Conservation (phyloP, 2,329 filamentous ascomycete genomes). For the Fusarium poae region DNA sequence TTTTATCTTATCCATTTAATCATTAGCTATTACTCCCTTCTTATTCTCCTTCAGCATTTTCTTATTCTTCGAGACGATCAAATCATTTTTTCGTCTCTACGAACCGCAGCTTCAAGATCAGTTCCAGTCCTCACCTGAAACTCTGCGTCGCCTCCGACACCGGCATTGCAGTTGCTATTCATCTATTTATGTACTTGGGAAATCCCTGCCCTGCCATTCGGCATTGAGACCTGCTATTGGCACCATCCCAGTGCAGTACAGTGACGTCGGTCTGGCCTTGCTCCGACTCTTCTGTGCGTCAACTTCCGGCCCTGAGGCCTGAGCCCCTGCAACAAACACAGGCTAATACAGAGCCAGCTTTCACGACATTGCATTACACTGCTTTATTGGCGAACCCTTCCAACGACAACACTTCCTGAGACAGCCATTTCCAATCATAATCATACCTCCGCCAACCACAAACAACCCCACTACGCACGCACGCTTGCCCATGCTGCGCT, state of each 20-base stretch:
- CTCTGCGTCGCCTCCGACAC: conserved; percentile 19
- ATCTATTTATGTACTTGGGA: conserved; percentile 18
- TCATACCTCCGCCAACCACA: conserved; percentile 39
- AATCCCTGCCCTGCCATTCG: conserved; percentile 37
- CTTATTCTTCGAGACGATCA: background rate
- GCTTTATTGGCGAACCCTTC: conserved; percentile 12
- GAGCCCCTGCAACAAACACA: conserved; percentile 31
- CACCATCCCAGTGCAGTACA: background rate
- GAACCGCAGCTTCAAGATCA: background rate
- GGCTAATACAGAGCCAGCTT: conserved; percentile 16
- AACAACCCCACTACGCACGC: conserved; percentile 33
- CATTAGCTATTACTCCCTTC: background rate
- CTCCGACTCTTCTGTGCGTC: conserved; percentile 31
- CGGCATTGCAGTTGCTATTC: conserved; percentile 21
- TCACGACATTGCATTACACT: conserved; percentile 12
- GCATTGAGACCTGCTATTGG: conserved; percentile 28
- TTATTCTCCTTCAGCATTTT: too few species aligned
- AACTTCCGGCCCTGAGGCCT: conserved; percentile 7
- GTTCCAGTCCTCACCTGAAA: background rate
- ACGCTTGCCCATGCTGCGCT: conserved; percentile 33
- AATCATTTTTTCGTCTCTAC: background rate
- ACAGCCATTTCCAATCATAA: conserved; percentile 46
- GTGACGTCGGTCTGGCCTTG: conserved; percentile 39
- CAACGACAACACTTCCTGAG: conserved; percentile 25
- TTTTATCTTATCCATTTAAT: conserved; percentile 24